These are phyloP conservation scores for Plasmodium gonderi DNA, from an alignment of 169 alveolate genomes.

Conservation along the genomic window DNA sequence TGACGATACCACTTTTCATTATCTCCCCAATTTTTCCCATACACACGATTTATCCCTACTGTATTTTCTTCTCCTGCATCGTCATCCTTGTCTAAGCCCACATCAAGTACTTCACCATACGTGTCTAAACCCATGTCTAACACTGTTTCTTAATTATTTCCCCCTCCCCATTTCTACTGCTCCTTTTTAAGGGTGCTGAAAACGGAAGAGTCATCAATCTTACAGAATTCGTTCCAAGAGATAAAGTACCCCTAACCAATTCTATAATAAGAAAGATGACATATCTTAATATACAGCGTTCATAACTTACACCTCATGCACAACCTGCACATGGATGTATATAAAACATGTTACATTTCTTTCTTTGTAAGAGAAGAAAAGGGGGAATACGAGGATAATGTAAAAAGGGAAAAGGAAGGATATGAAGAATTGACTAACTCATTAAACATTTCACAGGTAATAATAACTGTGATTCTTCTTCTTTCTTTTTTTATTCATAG, in stretches of 20 bases:
- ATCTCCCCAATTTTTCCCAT: background rate
- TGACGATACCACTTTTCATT: background rate
- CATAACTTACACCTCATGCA: background rate
- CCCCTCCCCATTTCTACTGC: background rate
- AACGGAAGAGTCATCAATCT: slow-evolving; percentile 70
- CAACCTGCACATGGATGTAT: background rate
- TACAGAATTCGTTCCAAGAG: slow-evolving; percentile 46
- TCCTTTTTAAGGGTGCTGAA: slow-evolving; percentile 53
- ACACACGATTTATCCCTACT: background rate
- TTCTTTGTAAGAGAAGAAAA: slow-evolving; percentile 15
- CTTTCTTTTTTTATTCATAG: background rate
- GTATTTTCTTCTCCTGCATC: background rate
- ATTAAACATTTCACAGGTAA: slow-evolving; percentile 37
- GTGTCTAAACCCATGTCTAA: too few relatives aligned
- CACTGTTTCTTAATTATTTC: too few relatives aligned
- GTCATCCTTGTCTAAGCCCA: too few relatives aligned
- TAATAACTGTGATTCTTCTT: background rate
- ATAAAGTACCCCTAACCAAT: slow-evolving; percentile 5
- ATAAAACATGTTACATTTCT: background rate
- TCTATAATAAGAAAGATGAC: background rate
- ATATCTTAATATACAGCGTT: background rate
- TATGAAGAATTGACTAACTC: slow-evolving; percentile 9
- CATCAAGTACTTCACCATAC: too few relatives aligned
- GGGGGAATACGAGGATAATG: slow-evolving; percentile 11
- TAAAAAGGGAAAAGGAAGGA: slow-evolving; percentile 2